Percentiles rank a stretch among this genome's conserved stretches.
Conservation (phyloP, 2,329 filamentous ascomycete species). For the Colletotrichum gloeosporioides region DNA sequence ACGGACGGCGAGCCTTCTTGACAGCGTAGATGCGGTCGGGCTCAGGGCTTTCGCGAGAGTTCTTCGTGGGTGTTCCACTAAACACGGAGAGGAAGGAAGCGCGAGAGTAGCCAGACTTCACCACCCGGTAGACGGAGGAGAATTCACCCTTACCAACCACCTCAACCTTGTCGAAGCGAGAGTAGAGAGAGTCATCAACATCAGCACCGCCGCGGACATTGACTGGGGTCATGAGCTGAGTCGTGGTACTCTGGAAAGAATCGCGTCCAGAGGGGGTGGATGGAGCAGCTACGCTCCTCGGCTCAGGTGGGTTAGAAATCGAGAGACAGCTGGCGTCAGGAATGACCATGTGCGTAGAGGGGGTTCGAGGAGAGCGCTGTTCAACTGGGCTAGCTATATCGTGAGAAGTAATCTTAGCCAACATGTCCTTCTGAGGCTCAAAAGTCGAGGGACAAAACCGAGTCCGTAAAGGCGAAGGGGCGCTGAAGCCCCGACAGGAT, state of each 20-base stretch:
- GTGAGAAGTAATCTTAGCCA: constrained; percentile 57
- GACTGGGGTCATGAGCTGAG: constrained; percentile 68
- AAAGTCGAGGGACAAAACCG: constrained; percentile 31
- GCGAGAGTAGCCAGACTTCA: constrained; percentile 38
- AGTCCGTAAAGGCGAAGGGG: constrained; percentile 38
- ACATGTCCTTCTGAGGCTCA: constrained; percentile 40
- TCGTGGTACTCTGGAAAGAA: constrained; percentile 53
- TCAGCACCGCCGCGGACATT: constrained; percentile 73
- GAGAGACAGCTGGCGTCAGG: constrained; percentile 84
- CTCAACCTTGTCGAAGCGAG: constrained; percentile 82
- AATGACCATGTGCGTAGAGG: constrained; percentile 74
- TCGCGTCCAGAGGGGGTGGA: constrained; percentile 75
- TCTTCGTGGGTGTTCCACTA: constrained; percentile 51
- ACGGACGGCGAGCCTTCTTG: constrained; percentile 88
- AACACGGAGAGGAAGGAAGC: constrained; percentile 33
- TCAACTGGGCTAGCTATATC: constrained; percentile 68
- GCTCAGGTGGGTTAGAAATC: constrained; percentile 68
- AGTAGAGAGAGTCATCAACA: constrained; percentile 74
- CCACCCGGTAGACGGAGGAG: constrained; percentile 87
- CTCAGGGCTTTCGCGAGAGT: constrained; percentile 56
- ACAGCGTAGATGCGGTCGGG: constrained; percentile 80
- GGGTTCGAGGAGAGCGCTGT: constrained; percentile 76
- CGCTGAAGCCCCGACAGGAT: constrained; percentile 33
- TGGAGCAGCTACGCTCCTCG: constrained; percentile 49
- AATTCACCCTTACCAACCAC: constrained; percentile 89